Evolutionary conservation across 148 eudicot genomes (phyloP).

Genomic region (Camellia lanceoleosa): DNA sequence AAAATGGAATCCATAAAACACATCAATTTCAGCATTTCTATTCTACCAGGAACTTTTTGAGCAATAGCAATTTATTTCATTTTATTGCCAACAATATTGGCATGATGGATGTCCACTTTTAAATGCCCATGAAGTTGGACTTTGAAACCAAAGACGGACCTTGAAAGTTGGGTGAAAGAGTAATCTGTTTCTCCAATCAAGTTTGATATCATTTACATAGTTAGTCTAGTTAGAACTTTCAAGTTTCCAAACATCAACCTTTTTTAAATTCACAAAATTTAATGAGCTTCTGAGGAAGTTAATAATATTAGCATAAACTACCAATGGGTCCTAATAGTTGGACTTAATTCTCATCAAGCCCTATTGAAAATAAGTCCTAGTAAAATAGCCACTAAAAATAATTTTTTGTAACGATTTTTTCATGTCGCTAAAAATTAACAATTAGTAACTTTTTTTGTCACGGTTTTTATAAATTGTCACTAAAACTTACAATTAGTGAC

Average conservation of each 20-base stretch:
- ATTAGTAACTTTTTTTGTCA: too few relatives aligned
- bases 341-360: too few relatives aligned
- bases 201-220: background rate
- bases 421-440: too few relatives aligned
- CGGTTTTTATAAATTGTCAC: too few relatives aligned
- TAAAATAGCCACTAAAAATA: too few relatives aligned
- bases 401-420: too few relatives aligned
- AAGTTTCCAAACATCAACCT: background rate
- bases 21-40: constrained; percentile 1
- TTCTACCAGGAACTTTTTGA: background rate
- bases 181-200: background rate
- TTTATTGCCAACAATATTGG: background rate
- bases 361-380: too few relatives aligned
- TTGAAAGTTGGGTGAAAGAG: background rate
- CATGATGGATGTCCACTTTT: background rate
- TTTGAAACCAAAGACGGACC: background rate
- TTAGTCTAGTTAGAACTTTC: background rate
- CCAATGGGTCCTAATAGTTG: too few relatives aligned
- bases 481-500: too few relatives aligned
- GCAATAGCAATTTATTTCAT: background rate
- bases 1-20: background rate
- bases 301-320: too few relatives aligned
- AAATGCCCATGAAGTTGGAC: background rate
- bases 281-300: too few relatives aligned
- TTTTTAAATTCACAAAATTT: background rate